Percentiles rank a stretch among this genome's conserved stretches.
phyloP scores from a whole-genome alignment of 805 yeast species.

The Ogataea trehalophila region DNA sequence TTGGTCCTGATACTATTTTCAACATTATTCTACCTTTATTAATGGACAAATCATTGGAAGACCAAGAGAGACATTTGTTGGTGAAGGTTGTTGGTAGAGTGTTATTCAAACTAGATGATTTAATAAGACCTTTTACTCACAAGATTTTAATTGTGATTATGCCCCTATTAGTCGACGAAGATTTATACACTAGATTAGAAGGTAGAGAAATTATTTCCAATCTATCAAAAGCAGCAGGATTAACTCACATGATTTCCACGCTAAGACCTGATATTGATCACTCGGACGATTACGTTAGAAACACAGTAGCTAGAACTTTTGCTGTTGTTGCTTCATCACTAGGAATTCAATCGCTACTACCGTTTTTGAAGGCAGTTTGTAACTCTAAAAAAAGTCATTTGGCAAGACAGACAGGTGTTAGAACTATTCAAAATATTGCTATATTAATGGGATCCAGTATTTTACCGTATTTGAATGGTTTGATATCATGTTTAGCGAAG shows the following conservation, averaged over 20 bases:
- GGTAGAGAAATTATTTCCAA: slow-evolving; percentile 76
- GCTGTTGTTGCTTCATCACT: slow-evolving; percentile 81
- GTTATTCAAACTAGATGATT: slow-evolving; percentile 57
- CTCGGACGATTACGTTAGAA: slow-evolving; percentile 74
- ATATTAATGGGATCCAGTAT: slow-evolving; percentile 63
- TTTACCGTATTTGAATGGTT: slow-evolving; percentile 63
- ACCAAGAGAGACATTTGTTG: slow-evolving; percentile 76
- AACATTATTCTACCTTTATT: slow-evolving; percentile 71
- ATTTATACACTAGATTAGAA: slow-evolving; percentile 65
- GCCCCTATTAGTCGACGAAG: slow-evolving; percentile 79
- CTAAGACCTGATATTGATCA: slow-evolving; percentile 80
- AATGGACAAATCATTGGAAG: slow-evolving; percentile 66
- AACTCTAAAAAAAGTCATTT: slow-evolving; percentile 72
- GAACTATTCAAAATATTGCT: slow-evolving; percentile 73
- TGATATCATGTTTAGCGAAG: slow-evolving; percentile 56
- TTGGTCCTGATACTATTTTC: slow-evolving; percentile 69
- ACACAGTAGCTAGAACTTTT: slow-evolving; percentile 68
- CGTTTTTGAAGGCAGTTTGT: slow-evolving; percentile 79
- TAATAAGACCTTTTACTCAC: slow-evolving; percentile 67
- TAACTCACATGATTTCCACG: slow-evolving; percentile 71
- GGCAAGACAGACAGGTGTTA: slow-evolving; percentile 79
- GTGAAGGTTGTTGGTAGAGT: slow-evolving; percentile 73
- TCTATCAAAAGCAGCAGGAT: slow-evolving; percentile 76
- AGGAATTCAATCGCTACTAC: slow-evolving; percentile 67
- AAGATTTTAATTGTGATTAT: slow-evolving; percentile 68